These are phyloP conservation scores for Spathaspora boniae DNA, from an alignment of 805 yeast genomes.

Conservation along the genomic window DNA sequence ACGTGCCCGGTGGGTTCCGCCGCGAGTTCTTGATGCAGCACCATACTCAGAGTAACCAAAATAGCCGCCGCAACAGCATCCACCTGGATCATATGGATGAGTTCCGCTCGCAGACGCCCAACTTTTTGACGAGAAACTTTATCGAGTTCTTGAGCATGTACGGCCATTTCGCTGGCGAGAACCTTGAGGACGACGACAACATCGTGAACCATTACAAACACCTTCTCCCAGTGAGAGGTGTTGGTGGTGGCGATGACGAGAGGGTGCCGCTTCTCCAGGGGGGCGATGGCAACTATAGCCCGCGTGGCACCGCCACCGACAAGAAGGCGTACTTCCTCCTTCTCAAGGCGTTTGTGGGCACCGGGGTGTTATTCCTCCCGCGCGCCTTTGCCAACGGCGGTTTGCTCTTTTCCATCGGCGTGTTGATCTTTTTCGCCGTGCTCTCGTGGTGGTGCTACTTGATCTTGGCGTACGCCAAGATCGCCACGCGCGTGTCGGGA, in stretches of 20 bases:
- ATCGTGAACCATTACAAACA: constrained; percentile 47
- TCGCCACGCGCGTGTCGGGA: constrained; percentile 60
- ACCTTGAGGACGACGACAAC: constrained; percentile 64
- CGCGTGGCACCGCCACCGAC: constrained; percentile 68
- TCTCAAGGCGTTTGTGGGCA: constrained; percentile 73
- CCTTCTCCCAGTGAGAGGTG: constrained; percentile 16
- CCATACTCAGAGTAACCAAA: constrained; percentile 20
- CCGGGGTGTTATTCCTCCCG: constrained; percentile 71
- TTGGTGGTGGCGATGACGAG: constrained; percentile 33
- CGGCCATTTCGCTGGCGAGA: constrained; percentile 87
- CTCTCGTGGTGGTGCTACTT: constrained; percentile 79
- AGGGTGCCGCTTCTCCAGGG: constrained; percentile 25
- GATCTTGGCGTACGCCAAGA: constrained; percentile 57
- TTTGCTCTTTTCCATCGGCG: constrained; percentile 49
- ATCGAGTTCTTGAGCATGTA: constrained; percentile 73
- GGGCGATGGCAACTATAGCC: constrained; percentile 20
- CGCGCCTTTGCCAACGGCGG: constrained; percentile 75
- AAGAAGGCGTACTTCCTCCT: constrained; percentile 67
- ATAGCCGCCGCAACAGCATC: too few species aligned
- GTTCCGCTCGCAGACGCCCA: constrained; percentile 25
- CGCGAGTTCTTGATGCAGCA: constrained; percentile 55
- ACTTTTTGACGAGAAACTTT: constrained; percentile 65
- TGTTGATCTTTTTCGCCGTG: constrained; percentile 58
- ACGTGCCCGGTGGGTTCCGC: constrained; percentile 82
- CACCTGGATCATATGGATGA: too few species aligned